Evolutionary conservation across 2,329 filamentous ascomycete genomes (phyloP).

Genomic region (Xylaria sp.): DNA sequence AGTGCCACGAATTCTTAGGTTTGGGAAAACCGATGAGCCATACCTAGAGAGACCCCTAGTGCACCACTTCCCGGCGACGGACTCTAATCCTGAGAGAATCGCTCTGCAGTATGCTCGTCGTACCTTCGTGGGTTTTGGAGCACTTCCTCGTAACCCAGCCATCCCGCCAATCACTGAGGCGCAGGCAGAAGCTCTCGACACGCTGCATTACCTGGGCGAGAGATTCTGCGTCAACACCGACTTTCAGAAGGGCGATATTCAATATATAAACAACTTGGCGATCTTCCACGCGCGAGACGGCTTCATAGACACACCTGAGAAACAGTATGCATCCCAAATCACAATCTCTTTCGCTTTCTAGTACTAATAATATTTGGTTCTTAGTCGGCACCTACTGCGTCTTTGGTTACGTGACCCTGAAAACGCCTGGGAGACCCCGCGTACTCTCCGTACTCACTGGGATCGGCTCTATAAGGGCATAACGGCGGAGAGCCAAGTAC

Average conservation of each 20-base stretch:
- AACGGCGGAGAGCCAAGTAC: constrained; percentile 61
- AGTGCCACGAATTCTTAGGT: constrained; percentile 5
- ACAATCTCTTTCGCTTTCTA: background rate
- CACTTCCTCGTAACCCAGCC: constrained; percentile 60
- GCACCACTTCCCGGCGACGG: constrained; percentile 63
- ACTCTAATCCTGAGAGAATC: constrained; percentile 60
- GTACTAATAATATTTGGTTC: constrained; percentile 20
- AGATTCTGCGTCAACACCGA: constrained; percentile 57
- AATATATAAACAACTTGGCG: constrained; percentile 65
- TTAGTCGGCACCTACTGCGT: constrained; percentile 59
- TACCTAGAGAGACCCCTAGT: constrained; percentile 64
- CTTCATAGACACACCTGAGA: constrained; percentile 57
- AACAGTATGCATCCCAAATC: constrained; percentile 52
- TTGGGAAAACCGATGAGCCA: constrained; percentile 56
- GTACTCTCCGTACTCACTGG: constrained; percentile 59
- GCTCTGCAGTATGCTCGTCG: constrained; percentile 70
- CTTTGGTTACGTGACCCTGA: constrained; percentile 63
- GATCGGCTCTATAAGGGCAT: constrained; percentile 63
- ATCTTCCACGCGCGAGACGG: constrained; percentile 63
- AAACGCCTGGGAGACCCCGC: constrained; percentile 60
- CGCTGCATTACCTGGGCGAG: constrained; percentile 61
- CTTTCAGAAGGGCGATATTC: constrained; percentile 63
- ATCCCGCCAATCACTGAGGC: constrained; percentile 67
- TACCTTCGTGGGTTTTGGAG: constrained; percentile 66
- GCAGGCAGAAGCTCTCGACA: constrained; percentile 63